Conservation (phyloP, 2,329 filamentous ascomycete species). For the Colletotrichum abscissum region DNA sequence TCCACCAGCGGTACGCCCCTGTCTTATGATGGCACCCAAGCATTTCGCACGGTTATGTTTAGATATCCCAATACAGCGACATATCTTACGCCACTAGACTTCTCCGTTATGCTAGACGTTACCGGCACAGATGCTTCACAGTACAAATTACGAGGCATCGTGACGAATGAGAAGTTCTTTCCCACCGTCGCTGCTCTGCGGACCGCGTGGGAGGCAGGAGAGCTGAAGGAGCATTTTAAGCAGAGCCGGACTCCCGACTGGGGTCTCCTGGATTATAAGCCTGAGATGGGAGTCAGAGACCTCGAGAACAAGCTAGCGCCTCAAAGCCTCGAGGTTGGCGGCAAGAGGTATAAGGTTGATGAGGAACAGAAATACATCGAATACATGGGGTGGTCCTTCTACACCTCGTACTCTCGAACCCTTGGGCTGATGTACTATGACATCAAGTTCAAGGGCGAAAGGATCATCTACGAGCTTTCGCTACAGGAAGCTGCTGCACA, state of each 20-base stretch:
- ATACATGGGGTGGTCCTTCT: conserved; percentile 66
- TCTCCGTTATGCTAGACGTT: conserved; percentile 56
- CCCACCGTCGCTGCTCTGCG: conserved; percentile 46
- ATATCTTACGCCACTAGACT: conserved; percentile 56
- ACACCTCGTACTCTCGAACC: conserved; percentile 55
- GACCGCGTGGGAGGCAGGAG: conserved; percentile 49
- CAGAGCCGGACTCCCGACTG: conserved; percentile 48
- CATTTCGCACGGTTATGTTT: conserved; percentile 55
- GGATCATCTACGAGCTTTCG: conserved; percentile 63
- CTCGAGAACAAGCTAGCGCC: conserved; percentile 50
- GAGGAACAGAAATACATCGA: conserved; percentile 57
- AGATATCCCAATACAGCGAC: conserved; percentile 50
- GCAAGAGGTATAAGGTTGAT: conserved; percentile 57
- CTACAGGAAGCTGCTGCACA: conserved; percentile 65
- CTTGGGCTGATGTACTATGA: conserved; percentile 60
- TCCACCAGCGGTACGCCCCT: conserved; percentile 48
- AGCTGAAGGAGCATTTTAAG: conserved; percentile 47
- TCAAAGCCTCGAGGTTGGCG: conserved; percentile 49
- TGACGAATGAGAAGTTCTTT: conserved; percentile 54
- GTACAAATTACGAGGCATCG: conserved; percentile 55
- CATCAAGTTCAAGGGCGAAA: conserved; percentile 61
- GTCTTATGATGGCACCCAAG: conserved; percentile 53
- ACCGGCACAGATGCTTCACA: conserved; percentile 55
- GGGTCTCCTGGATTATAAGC: conserved; percentile 48
- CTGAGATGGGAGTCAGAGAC: conserved; percentile 44